Conservation (phyloP, 176 grass and related monocot species). For the Carex cristatella region DNA sequence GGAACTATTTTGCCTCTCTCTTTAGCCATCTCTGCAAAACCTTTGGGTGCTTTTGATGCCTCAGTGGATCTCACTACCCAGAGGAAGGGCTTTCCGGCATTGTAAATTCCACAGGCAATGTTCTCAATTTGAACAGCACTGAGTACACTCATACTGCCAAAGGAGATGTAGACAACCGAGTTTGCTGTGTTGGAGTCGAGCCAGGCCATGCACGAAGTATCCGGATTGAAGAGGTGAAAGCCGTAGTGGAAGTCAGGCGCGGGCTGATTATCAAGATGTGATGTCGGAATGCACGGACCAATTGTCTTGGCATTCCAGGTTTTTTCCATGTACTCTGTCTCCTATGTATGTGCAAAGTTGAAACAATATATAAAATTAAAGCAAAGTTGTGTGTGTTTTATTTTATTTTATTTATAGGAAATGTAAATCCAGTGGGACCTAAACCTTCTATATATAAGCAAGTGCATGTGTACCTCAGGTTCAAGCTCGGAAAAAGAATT, state of each 20-base stretch:
- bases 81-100: conserved; percentile 22
- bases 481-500: conserved; percentile 37
- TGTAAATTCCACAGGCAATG: conserved; percentile 21
- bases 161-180: conserved; percentile 34
- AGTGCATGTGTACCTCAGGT: conserved; percentile 15
- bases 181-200: conserved; percentile 17
- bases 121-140: conserved; percentile 4
- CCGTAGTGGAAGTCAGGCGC: conserved; percentile 19
- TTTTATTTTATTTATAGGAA: too few species aligned
- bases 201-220: conserved; percentile 21
- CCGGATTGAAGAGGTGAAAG: conserved; percentile 20
- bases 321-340: conserved; percentile 25
- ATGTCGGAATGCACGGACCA: conserved; percentile 28
- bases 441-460: neutral
- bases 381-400: too few species aligned
- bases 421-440: neutral
- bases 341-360: conserved; percentile 5
- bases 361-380: too few species aligned
- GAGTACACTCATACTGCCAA: conserved; percentile 23
- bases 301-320: conserved; percentile 29
- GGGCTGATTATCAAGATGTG: neutral
- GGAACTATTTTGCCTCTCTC: neutral
- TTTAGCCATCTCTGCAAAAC: neutral
- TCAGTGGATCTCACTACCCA: conserved; percentile 32
- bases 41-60: neutral